Base-by-base conservation (phyloP, 805 yeast genomes). In the Spencermartinsiella europaea region DNA sequence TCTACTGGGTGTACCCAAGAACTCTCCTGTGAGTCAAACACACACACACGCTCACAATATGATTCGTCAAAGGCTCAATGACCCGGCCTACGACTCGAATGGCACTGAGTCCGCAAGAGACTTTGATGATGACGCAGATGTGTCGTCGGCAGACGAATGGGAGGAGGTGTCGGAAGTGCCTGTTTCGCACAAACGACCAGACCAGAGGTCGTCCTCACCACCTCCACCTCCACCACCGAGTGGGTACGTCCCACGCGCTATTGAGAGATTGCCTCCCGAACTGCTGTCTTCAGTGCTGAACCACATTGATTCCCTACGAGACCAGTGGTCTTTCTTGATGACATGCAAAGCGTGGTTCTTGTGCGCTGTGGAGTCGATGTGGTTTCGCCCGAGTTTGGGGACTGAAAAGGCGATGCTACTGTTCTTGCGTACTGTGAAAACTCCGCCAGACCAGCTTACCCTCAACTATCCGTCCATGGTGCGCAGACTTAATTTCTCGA, bases 281-380 rank as follows among this genome's bases (percentile, higher is more conserved):
- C 51, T 64, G 16, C 42, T 64, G n/a, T 40, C 42, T n/a, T 46
- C 44, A 8, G 46, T 64, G 27, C 48, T 56, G 38, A 28, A 47
- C 25, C 46, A 49, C 37, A 45, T 63, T 20, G 53, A 44, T 20
- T 19, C 38, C 25, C 38, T 35, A 17, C 21, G 21, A 16, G 67
- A 64, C 45, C 53, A 59, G 42, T 46, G 51, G 48, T 44, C 56
- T n/a, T 61, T 63, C 44, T 41, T 87, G 51, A 72, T 87, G 1
- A 90, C 87, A 5, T 89, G 95, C 65, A 80, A 79, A 56, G 76
- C 80, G 50, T 89, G 95, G 84, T 85, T 89, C 8, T 77, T 79
- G 54, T 70, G 85, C 36, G 80, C 85, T 12, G 80, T 88, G 8
- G 95, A 86, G 57, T 72, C 83, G 36, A 69, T 90, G 25, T 90